phyloP scores from a whole-genome alignment of 2,329 filamentous ascomycete species.

The Chaetothyriales sp. region DNA sequence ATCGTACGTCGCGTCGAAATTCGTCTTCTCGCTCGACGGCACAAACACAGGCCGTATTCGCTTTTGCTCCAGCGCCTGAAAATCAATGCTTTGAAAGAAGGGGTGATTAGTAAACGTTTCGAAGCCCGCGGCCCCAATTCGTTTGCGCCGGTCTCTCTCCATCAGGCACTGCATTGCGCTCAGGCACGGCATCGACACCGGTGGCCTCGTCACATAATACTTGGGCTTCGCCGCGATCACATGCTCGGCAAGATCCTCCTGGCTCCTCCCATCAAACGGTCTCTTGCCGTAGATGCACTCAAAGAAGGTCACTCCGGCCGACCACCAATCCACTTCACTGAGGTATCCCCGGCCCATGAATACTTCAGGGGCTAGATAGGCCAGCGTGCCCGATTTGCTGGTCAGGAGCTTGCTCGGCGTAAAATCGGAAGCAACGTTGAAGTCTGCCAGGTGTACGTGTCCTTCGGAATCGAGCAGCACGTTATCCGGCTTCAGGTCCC shows the following conservation, averaged over 20 bases:
- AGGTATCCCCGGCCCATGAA: constrained; percentile 84
- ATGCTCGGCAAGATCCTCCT: constrained; percentile 63
- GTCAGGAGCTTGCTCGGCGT: constrained; percentile 68
- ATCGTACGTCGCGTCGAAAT: constrained; percentile 97
- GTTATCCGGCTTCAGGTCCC: constrained; percentile 87
- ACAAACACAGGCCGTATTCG: constrained; percentile 82
- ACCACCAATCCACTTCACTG: constrained; percentile 95
- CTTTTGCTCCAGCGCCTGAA: constrained; percentile 69
- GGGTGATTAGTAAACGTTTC: constrained; percentile 75
- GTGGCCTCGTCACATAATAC: constrained; percentile 83
- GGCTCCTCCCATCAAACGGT: constrained; percentile 82
- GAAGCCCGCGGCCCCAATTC: constrained; percentile 72
- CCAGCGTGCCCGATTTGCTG: constrained; percentile 92
- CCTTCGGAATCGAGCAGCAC: constrained; percentile 76
- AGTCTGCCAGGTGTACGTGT: constrained; percentile 94
- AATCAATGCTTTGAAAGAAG: constrained; percentile 80
- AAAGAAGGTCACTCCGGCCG: constrained; percentile 92
- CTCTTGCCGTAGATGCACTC: constrained; percentile 99
- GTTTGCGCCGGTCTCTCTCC: constrained; percentile 62
- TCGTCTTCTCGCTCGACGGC: constrained; percentile 93
- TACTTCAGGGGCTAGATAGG: constrained; percentile 90
- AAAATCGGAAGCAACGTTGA: constrained; percentile 95
- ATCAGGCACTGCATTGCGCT: constrained; percentile 77
- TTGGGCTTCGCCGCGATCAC: constrained; percentile 72
- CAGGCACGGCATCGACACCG: constrained; percentile 75